A percentile compares a stretch with the other conserved stretches of the same genome.
Evolutionary conservation across 2,329 filamentous ascomycete genomes (phyloP).

Genomic region (Gyromitra esculenta): DNA sequence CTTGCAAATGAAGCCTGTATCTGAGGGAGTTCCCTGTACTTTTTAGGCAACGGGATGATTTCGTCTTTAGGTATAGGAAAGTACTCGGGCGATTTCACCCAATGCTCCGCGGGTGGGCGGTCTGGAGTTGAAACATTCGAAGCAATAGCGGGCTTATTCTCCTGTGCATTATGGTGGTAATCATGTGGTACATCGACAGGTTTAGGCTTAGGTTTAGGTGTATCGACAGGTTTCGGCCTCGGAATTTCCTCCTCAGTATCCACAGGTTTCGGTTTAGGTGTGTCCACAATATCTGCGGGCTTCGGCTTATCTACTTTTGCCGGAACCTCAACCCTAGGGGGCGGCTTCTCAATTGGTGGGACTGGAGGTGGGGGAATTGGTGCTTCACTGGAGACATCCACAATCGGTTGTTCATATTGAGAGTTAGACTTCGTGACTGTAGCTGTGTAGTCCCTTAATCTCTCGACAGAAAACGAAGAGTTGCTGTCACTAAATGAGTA

Average conservation of each 20-base stretch:
- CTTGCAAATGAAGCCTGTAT: constrained; percentile 78
- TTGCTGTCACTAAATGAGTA: constrained; percentile 55
- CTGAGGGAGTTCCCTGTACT: constrained; percentile 75
- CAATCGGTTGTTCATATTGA: constrained; percentile 37
- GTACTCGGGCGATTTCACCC: constrained; percentile 61
- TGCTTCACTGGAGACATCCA: constrained; percentile 30
- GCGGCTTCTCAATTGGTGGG: constrained; percentile 45
- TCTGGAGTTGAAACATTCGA: not conserved
- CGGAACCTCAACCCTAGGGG: constrained; percentile 31
- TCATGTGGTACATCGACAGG: not conserved
- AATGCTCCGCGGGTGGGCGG: constrained; percentile 31
- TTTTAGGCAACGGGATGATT: constrained; percentile 79
- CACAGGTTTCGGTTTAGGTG: not conserved
- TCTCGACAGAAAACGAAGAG: constrained; percentile 42
- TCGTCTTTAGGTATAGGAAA: constrained; percentile 78
- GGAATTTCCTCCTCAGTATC: constrained; percentile 9
- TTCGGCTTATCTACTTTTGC: constrained; percentile 20
- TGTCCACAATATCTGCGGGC: constrained; percentile 16
- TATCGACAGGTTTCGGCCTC: constrained; percentile 7
- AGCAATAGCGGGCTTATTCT: constrained; percentile 9
- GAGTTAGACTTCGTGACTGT: constrained; percentile 55
- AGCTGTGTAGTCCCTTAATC: constrained; percentile 61
- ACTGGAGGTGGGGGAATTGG: constrained; percentile 38
- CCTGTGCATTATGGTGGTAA: constrained; percentile 13
- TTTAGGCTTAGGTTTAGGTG: constrained; percentile 23